Percentiles rank a stretch among this genome's conserved stretches.
Evolutionary conservation across 139 green algal genomes (phyloP).

Genomic region (Pedinophyceae sp.): DNA sequence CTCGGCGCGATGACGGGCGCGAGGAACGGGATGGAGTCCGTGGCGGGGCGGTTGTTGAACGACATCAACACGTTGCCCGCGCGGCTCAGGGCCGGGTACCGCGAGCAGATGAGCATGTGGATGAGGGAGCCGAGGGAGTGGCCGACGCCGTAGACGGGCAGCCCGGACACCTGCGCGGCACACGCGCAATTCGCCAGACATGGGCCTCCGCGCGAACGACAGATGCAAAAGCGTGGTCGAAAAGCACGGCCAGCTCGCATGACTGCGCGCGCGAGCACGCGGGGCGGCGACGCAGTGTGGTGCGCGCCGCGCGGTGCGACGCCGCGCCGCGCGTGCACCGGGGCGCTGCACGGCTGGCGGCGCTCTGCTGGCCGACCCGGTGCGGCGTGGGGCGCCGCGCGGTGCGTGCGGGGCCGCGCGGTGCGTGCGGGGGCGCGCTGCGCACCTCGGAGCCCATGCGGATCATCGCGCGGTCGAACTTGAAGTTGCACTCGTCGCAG

Average conservation of each 20-base stretch:
- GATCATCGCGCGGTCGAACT: slow-evolving; percentile 52
- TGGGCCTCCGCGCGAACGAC: no score
- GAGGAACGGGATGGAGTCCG: slow-evolving; percentile 57
- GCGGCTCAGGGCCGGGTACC: slow-evolving; percentile 41
- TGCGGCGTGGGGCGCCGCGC: not conserved
- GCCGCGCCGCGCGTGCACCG: no score
- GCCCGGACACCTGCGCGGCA: slow-evolving; percentile 10
- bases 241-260: no score
- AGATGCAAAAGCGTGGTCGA: no score
- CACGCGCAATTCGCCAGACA: no score
- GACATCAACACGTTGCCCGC: slow-evolving; percentile 71
- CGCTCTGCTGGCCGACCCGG: no score
- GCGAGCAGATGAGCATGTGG: slow-evolving; percentile 65
- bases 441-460: slow-evolving; percentile 17
- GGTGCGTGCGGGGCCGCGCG: not conserved
- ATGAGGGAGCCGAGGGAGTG: slow-evolving; percentile 73
- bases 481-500: slow-evolving; percentile 72
- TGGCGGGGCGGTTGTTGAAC: slow-evolving; percentile 77
- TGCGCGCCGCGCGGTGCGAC: no score
- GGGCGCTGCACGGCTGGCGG: not conserved
- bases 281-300: no score
- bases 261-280: no score
- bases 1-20: slow-evolving; percentile 58
- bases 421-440: not conserved
- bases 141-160: slow-evolving; percentile 71